Evolutionary conservation across 352 stramenopile species (phyloP).

Genomic region (Phytophthora sp.): DNA sequence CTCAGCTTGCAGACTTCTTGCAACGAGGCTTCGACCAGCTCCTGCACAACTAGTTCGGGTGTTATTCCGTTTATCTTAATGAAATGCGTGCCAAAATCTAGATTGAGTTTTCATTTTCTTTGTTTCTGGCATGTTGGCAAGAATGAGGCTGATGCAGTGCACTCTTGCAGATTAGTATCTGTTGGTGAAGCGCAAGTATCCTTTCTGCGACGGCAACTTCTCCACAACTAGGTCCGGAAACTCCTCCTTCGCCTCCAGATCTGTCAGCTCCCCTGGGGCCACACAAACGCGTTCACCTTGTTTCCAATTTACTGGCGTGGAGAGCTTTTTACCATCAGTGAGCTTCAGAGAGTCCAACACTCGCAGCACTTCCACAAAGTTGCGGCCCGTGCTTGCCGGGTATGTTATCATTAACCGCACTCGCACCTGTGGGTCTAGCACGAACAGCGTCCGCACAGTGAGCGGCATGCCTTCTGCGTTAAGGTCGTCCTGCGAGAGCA

Average conservation of each 20-base stretch:
- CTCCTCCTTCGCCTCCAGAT: conserved; percentile 62
- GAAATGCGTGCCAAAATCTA: too few relatives aligned
- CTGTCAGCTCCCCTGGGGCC: conserved; percentile 51
- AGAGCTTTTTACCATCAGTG: conserved; percentile 50
- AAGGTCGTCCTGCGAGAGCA: conserved; percentile 86
- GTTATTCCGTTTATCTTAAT: too few relatives aligned
- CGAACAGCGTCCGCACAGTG: conserved; percentile 92
- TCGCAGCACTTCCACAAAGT: conserved; percentile 94
- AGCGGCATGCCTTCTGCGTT: conserved; percentile 82
- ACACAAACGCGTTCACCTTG: conserved; percentile 74
- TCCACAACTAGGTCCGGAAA: conserved; percentile 68
- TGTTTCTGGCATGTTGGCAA: too few relatives aligned
- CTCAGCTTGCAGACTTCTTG: conserved; percentile 63
- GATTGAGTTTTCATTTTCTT: too few relatives aligned
- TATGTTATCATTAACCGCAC: conserved; percentile 93
- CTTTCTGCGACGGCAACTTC: conserved; percentile 75
- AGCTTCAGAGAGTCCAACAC: conserved; percentile 91
- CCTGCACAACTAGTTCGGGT: conserved; percentile 38
- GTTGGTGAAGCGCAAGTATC: conserved; percentile 79
- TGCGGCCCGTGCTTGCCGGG: conserved; percentile 90
- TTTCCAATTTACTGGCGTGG: conserved; percentile 82
- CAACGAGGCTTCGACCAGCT: conserved; percentile 64
- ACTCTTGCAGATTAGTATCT: conserved; percentile 27
- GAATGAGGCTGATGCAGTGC: too few relatives aligned
- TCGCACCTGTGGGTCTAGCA: conserved; percentile 90